A percentile compares a stretch with the other conserved stretches of the same genome.
These are phyloP conservation scores for Trichophyton schoenleinii DNA, from an alignment of 2,329 filamentous ascomycete species.

Conservation along the genomic window DNA sequence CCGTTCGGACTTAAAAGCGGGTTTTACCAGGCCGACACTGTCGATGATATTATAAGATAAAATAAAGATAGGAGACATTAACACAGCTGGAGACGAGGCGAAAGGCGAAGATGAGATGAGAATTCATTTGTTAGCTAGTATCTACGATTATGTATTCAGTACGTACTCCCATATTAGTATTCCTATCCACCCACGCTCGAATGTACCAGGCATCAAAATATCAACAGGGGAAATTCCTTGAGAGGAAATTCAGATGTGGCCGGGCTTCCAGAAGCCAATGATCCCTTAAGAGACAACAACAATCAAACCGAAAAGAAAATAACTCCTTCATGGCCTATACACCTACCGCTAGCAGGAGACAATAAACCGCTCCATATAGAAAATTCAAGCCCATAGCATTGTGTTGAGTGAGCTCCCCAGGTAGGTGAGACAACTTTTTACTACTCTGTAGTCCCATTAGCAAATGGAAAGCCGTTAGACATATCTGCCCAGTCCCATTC, in stretches of 20 bases:
- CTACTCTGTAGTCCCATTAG: background rate
- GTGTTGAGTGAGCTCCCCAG: no score
- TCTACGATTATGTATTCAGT: background rate
- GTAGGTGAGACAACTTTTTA: background rate
- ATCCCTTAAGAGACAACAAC: background rate
- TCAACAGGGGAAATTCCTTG: background rate
- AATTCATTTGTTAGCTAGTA: background rate
- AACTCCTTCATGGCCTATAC: background rate
- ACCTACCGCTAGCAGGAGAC: background rate
- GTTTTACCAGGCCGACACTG: no score
- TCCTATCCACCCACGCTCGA: background rate
- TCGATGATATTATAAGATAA: no score
- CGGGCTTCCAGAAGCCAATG: background rate
- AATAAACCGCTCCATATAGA: background rate
- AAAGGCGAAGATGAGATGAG: background rate
- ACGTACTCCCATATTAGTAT: background rate
- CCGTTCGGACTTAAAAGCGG: background rate
- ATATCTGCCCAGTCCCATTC: constrained; percentile 67
- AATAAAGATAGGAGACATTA: no score
- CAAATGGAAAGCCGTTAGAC: constrained; percentile 15
- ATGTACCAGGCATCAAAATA: background rate
- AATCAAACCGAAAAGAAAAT: background rate
- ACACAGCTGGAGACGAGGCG: background rate
- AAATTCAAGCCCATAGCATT: background rate
- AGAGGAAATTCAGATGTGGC: background rate